Percentiles rank a stretch among this genome's conserved stretches.
These are phyloP conservation scores for Fusarium liriodendri DNA, from an alignment of 2,329 filamentous ascomycete genomes.

Conservation along the genomic window DNA sequence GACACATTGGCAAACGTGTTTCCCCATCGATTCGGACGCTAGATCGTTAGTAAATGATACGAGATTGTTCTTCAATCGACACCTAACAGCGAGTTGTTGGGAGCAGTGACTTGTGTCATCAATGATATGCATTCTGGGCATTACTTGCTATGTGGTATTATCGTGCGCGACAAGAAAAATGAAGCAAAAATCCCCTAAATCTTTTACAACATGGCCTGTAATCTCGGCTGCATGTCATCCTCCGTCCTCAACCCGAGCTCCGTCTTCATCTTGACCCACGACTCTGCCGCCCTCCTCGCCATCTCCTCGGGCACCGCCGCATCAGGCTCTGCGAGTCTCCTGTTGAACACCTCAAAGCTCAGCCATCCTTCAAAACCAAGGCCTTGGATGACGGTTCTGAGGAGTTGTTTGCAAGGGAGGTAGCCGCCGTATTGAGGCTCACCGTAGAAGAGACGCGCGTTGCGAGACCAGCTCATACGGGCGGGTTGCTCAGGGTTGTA, in stretches of 20 bases:
- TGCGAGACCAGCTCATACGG: conserved; percentile 82
- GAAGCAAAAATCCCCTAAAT: background rate
- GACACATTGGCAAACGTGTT: background rate
- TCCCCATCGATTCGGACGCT: background rate
- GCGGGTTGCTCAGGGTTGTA: conserved; percentile 49
- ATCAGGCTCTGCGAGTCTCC: conserved; percentile 56
- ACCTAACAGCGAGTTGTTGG: no score
- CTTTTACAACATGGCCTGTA: conserved; percentile 50
- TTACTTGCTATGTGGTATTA: background rate
- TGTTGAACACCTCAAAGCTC: conserved; percentile 75
- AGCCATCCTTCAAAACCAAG: conserved; percentile 77
- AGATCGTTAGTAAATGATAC: background rate
- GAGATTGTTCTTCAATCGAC: background rate
- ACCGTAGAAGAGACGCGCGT: conserved; percentile 70
- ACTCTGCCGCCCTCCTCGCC: conserved; percentile 67
- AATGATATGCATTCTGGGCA: background rate
- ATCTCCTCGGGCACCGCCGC: conserved; percentile 70
- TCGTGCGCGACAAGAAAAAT: background rate
- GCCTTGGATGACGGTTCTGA: conserved; percentile 69
- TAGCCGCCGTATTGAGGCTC: conserved; percentile 74
- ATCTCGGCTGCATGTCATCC: conserved; percentile 38
- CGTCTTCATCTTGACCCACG: conserved; percentile 58
- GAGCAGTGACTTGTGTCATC: background rate
- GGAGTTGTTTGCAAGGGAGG: conserved; percentile 72
- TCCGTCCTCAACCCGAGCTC: conserved; percentile 49